Conservation (phyloP, 345 rosid genomes). For the Eucalyptus pauciflora region DNA sequence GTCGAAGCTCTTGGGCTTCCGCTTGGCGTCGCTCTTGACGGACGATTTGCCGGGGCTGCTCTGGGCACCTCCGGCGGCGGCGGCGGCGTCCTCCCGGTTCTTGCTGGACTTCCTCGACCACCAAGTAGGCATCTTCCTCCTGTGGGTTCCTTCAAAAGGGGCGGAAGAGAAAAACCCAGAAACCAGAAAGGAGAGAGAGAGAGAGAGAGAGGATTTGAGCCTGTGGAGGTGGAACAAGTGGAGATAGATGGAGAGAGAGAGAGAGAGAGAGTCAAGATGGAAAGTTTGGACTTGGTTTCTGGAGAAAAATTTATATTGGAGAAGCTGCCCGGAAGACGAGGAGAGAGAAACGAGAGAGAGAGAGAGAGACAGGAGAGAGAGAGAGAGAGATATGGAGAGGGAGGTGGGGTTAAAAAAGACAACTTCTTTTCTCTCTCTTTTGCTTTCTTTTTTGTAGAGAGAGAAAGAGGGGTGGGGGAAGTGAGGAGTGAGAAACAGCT, state of each 20-base stretch:
- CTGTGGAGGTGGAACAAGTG: not conserved
- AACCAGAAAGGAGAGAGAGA: not conserved
- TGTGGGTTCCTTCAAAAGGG: not conserved
- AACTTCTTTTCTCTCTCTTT: not conserved
- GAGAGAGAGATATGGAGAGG: not conserved
- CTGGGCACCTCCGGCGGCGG: not conserved
- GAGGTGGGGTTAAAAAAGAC: not conserved
- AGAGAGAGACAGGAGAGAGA: no score
- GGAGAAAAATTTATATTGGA: not conserved
- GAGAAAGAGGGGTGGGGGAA: not conserved
- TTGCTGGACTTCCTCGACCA: conserved; percentile 55
- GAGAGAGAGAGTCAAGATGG: not conserved
- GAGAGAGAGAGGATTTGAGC: not conserved
- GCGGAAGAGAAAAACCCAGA: not conserved
- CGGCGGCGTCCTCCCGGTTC: conserved; percentile 28
- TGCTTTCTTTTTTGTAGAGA: not conserved
- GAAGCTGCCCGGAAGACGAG: not conserved
- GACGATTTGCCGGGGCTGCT: conserved; percentile 8
- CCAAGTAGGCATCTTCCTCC: conserved; percentile 60
- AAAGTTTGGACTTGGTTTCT: not conserved
- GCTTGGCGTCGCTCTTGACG: conserved; percentile 7
- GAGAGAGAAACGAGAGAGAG: not conserved
- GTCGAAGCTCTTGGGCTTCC: conserved; percentile 21
- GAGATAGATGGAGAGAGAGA: not conserved
- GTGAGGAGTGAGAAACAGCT: not conserved